Evolutionary conservation across 495 filamentous ascomycete species (phyloP).

Genomic region (Penicillium silybi): DNA sequence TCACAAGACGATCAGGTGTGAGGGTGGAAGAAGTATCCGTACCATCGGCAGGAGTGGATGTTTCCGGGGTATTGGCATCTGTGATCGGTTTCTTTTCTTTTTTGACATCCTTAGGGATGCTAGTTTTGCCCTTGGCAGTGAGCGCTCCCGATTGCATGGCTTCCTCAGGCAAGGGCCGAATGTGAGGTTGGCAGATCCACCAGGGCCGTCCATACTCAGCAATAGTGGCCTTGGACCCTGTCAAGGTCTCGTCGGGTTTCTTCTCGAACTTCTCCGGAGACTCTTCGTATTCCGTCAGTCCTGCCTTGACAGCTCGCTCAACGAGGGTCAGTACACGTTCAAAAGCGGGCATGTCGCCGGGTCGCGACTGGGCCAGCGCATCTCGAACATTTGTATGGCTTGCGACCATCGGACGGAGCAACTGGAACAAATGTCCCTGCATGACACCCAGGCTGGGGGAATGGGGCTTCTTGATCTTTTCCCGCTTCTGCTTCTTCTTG

Average conservation of each 20-base stretch:
- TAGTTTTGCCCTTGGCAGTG: slow-evolving; percentile 57
- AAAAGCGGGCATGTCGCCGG: slow-evolving; percentile 64
- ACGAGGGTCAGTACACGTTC: slow-evolving; percentile 66
- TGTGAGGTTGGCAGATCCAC: slow-evolving; percentile 91
- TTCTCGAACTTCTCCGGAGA: slow-evolving; percentile 53
- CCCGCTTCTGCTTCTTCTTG: slow-evolving; percentile 61
- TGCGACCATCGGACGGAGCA: slow-evolving; percentile 75
- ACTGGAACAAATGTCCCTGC: slow-evolving; percentile 89
- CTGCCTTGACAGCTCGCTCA: slow-evolving; percentile 67
- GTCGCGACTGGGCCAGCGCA: slow-evolving; percentile 60
- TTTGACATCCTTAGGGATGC: slow-evolving; percentile 13
- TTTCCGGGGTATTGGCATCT: slow-evolving; percentile 11
- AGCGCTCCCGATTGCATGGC: slow-evolving; percentile 78
- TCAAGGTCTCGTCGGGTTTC: slow-evolving; percentile 32
- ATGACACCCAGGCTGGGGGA: slow-evolving; percentile 77
- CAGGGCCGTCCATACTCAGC: slow-evolving; percentile 72
- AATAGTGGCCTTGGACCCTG: slow-evolving; percentile 62
- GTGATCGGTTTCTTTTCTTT: slow-evolving; percentile 12
- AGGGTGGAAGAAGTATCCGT: slow-evolving; percentile 15
- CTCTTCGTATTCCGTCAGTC: slow-evolving; percentile 67
- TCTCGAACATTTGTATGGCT: slow-evolving; percentile 78
- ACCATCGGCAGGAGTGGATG: slow-evolving; percentile 10
- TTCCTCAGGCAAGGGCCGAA: slow-evolving; percentile 84
- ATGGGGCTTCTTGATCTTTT: slow-evolving; percentile 43
- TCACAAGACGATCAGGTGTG: slow-evolving; percentile 36